Conservation (phyloP, 108 stramenopile genomes). For the Cyclotella baltica region DNA sequence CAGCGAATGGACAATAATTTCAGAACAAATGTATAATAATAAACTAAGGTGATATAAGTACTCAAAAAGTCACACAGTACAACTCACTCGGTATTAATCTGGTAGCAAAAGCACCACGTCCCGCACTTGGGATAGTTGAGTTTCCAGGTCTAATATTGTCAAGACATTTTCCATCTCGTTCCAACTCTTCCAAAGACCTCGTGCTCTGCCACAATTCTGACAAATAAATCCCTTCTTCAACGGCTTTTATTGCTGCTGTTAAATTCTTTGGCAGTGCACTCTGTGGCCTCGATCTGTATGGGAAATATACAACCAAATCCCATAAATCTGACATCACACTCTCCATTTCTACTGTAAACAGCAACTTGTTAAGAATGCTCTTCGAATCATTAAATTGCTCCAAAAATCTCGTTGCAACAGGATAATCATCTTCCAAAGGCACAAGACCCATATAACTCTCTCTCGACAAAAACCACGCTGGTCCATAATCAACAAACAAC, state of each 20-base stretch:
- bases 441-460: constrained; percentile 43
- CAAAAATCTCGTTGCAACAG: constrained; percentile 40
- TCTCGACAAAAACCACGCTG: constrained; percentile 59
- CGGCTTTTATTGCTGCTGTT: constrained; percentile 12
- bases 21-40: no score
- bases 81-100: constrained; percentile 39
- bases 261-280: constrained; percentile 45
- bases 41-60: no score
- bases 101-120: constrained; percentile 68
- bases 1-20: background rate
- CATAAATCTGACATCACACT: constrained; percentile 14
- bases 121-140: constrained; percentile 66
- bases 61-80: background rate
- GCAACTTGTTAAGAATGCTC: constrained; percentile 1
- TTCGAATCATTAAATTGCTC: constrained; percentile 33
- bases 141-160: constrained; percentile 54
- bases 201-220: constrained; percentile 22
- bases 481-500: constrained; percentile 77
- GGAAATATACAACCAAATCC: constrained; percentile 16
- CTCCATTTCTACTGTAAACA: background rate
- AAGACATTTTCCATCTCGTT: constrained; percentile 62
- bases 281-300: constrained; percentile 33
- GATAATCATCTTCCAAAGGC: constrained; percentile 47
- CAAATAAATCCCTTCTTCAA: constrained; percentile 18
- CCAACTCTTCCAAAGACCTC: constrained; percentile 55